These are phyloP conservation scores for Xylaria hypoxylon DNA, from an alignment of 2,329 filamentous ascomycete species.

Conservation along the genomic window DNA sequence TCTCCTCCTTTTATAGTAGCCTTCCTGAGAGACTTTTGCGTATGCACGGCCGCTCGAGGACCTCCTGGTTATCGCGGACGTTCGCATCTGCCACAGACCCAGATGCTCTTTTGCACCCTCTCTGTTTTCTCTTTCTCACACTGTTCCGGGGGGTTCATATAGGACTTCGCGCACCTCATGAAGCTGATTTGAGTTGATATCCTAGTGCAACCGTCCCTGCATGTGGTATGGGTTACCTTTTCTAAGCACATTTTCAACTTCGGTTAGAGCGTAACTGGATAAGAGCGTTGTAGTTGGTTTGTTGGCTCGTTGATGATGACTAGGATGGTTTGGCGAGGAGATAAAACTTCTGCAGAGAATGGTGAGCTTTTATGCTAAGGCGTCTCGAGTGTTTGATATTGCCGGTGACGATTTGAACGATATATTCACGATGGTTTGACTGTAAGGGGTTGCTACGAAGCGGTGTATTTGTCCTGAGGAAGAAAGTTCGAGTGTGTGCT, in stretches of 20 bases:
- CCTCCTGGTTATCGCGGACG: too few species aligned
- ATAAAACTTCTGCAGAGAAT: neutral
- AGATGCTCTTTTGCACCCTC: too few species aligned
- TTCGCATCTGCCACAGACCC: too few species aligned
- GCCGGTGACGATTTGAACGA: neutral
- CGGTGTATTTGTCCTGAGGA: neutral
- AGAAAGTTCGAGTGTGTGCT: neutral
- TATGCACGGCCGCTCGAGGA: too few species aligned
- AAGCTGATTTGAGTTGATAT: neutral
- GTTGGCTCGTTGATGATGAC: neutral
- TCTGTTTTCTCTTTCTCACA: too few species aligned
- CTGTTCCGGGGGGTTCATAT: too few species aligned
- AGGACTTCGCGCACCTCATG: neutral
- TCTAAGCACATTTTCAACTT: neutral
- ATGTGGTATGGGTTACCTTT: neutral
- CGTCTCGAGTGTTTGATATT: neutral
- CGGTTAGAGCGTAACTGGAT: neutral
- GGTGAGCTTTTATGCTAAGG: neutral
- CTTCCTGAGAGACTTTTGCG: too few species aligned
- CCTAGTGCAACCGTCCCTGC: conserved; percentile 2
- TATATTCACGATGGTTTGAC: neutral
- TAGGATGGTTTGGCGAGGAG: neutral
- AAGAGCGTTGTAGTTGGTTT: neutral
- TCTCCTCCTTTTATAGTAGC: too few species aligned
- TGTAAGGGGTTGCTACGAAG: neutral